Base-by-base conservation (phyloP, 129 eudicot genomes). In the Centaurea solstitialis region DNA sequence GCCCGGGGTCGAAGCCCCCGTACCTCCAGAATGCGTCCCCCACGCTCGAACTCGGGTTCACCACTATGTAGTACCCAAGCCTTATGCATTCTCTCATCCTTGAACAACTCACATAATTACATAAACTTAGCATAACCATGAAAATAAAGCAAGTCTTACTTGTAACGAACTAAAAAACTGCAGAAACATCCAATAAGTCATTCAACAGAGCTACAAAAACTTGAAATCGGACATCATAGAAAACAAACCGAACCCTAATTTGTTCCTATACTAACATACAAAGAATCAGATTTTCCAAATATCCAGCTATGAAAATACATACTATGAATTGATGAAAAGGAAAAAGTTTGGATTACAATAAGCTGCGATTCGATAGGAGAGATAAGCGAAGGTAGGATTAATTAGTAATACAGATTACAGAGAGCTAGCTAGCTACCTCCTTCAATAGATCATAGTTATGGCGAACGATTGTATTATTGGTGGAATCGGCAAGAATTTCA, bases 371-470 rank as follows among this genome's bases (percentile, higher is more conserved):
- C 20, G 71, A 59, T 2, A 79, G 28, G 11, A 45, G 45, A 30
- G 59, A 79, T 33, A 79, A 79, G 26, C 40, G 64, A 79, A 23
- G 77, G 15, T 79, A 59, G 64, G 70, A 71, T 35, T 72, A 57
- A 72, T 23, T 47, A 79, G 5, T 50, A 70, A 6, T 12, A 70
- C 70, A n/a, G n/a, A n/a, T n/a, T n/a, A n/a, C n/a, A n/a, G n/a
- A n/a, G n/a, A n/a, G n/a, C n/a, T n/a, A 33, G 76, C 71, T 26
- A 33, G 76, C 71, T 79, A 79, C 77, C 83, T 79, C 59, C 77
- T 59, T 71, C 64, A 38, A 79, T 59, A 57, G 83, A 79, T 79
- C 77, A 79, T 35, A 6, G 71, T 45, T 22, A 33, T 79, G 65
- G 23, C 70, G 50, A 69, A 35, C 9, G 77, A 70, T 70, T 53